Evolutionary conservation across 1,284 basidiomycete genomes (phyloP).

Genomic region (Pseudomicrostroma phylloplanum): DNA sequence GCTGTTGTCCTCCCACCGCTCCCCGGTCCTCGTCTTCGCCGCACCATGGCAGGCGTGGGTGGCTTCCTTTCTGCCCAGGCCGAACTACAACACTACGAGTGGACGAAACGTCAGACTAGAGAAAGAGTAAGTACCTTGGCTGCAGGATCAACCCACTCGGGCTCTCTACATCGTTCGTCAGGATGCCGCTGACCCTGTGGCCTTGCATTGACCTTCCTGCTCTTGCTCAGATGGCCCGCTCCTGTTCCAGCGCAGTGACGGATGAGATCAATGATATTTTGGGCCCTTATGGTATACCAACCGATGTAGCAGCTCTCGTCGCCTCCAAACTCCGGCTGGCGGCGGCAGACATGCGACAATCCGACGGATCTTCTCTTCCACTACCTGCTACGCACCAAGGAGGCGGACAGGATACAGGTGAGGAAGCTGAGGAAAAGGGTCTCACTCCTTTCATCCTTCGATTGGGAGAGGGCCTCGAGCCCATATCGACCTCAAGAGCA

Average conservation of each 20-base stretch:
- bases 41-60: constrained; percentile 60
- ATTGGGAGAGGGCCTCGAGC: constrained; percentile 35
- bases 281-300: constrained; percentile 79
- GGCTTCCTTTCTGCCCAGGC: constrained; percentile 95
- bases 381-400: constrained; percentile 14
- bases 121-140: constrained; percentile 60
- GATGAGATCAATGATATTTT: constrained; percentile 84
- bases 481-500: constrained; percentile 35
- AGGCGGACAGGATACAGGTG: constrained; percentile 12
- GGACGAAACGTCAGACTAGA: constrained; percentile 46
- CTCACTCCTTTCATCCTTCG: constrained; percentile 42
- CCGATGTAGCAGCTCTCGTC: constrained; percentile 70
- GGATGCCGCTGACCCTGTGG: too few species aligned
- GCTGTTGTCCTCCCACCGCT: background rate
- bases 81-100: constrained; percentile 70
- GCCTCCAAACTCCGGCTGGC: constrained; percentile 52
- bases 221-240: constrained; percentile 55
- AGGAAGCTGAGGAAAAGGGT: constrained; percentile 21
- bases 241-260: constrained; percentile 89
- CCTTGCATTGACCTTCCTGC: too few species aligned
- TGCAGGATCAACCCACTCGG: too few species aligned
- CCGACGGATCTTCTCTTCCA: constrained; percentile 2
- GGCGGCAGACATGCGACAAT: constrained; percentile 2
- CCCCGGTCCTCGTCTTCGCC: background rate
- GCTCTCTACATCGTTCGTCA: too few species aligned